Conservation (phyloP, 768 basidiomycete genomes). For the Cystoderma amianthinum region DNA sequence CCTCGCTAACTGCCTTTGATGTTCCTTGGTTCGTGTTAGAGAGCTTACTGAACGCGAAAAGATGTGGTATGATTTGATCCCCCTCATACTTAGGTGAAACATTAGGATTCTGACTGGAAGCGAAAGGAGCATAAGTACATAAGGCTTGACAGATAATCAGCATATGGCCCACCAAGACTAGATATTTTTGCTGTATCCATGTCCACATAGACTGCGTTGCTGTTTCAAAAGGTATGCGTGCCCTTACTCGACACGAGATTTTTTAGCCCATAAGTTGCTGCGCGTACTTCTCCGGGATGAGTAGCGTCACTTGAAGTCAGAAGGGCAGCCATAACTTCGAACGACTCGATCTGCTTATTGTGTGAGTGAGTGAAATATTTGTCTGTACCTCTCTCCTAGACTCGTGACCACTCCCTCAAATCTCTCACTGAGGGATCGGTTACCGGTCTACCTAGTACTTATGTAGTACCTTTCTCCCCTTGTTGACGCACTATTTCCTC, state of each 20-base stretch:
- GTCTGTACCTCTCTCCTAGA: too few relatives aligned
- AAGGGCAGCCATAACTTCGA: slow-evolving; percentile 38
- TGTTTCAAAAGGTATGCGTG: slow-evolving; percentile 52
- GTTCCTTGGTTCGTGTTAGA: too few relatives aligned
- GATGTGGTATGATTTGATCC: too few relatives aligned
- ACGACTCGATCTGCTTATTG: slow-evolving; percentile 38
- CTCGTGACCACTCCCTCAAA: too few relatives aligned
- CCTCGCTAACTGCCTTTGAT: too few relatives aligned
- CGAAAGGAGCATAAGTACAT: slow-evolving; percentile 27
- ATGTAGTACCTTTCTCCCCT: too few relatives aligned
- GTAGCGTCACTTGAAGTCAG: slow-evolving; percentile 52
- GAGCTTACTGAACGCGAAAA: too few relatives aligned
- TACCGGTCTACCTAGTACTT: too few relatives aligned
- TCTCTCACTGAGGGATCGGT: too few relatives aligned
- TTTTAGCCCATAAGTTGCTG: slow-evolving; percentile 65
- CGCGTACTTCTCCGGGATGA: slow-evolving; percentile 71
- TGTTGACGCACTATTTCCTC: too few relatives aligned
- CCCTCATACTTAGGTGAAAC: slow-evolving; percentile 52
- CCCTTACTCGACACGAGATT: slow-evolving; percentile 44
- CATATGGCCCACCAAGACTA: slow-evolving; percentile 59
- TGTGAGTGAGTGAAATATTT: too few relatives aligned
- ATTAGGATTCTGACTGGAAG: background rate
- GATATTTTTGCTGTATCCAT: slow-evolving; percentile 71
- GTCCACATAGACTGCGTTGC: slow-evolving; percentile 71
- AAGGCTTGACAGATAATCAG: slow-evolving; percentile 60